Base-by-base conservation (phyloP, 2,329 filamentous ascomycete species). In the Amylocarpus encephaloides region DNA sequence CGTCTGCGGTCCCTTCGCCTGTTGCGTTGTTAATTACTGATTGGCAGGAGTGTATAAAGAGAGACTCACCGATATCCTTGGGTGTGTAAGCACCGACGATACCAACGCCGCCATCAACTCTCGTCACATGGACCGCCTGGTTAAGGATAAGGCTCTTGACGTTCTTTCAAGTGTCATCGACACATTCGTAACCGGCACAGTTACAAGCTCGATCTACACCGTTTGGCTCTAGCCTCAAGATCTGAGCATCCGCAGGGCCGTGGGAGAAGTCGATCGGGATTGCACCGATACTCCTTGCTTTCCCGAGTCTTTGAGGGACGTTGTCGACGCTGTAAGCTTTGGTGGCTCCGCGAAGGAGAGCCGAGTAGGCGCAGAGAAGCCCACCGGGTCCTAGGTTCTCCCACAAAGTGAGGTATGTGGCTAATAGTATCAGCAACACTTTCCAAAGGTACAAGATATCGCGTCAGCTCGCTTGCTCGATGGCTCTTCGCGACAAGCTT, bases 251-350 rank as follows among this genome's bases (percentile, higher is more conserved):
- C 1, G 64, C 57, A 29, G 67, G 61, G 5, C 45, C 42, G 2
- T 51, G 34, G 1, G 39, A 55, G 53, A 68, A 68, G 48, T 67
- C 59, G 54, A 69, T 68, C 0, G 66, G 66, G 15, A 67, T 64
- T 6, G 66, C 66, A 5, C 66, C 66, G 22, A 68, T 62, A 4
- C 56, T 59, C 4, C 52, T 55, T 1, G 64, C 67, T 6, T 53
- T 51, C 1, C 55, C 59, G 7, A 68, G 54, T 7, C 63, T 55
- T 43, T 52, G 52, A 1, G 56, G 57, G 5, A 64, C 59, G 12
- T 48, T 56, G 49, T 69, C 67, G 19, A 69, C 58, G n/a, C 53
- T 50, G 50, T 66, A 69, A 5, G 69, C 65, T 4, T 48, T 53
- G 3, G 54, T 54, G 10, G 66, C 67, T 10, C 67, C 67, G 2